These are phyloP conservation scores for Bryoglossum gracile DNA, from an alignment of 495 filamentous ascomycete genomes.

Conservation along the genomic window DNA sequence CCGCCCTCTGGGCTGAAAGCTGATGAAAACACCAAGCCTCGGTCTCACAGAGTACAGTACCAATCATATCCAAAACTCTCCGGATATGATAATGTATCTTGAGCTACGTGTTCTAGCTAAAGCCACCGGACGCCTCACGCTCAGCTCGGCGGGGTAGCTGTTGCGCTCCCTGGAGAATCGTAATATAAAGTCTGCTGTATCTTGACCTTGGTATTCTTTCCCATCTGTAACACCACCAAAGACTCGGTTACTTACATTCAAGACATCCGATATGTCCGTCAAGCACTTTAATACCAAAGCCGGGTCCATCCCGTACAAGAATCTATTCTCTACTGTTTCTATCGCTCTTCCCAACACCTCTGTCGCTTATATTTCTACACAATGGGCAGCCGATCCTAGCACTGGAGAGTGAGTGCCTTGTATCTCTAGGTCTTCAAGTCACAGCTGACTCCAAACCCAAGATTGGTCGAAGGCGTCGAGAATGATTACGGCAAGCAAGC, in stretches of 20 bases:
- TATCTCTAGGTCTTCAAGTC: neutral
- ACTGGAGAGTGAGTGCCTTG: conserved; percentile 2
- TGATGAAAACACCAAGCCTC: no score
- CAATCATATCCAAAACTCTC: no score
- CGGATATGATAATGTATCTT: no score
- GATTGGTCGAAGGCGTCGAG: conserved; percentile 2
- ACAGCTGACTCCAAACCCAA: neutral
- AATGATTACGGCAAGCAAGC: conserved; percentile 7
- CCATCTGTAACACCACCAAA: neutral
- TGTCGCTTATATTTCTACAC: conserved; percentile 12
- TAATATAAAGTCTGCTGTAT: no score
- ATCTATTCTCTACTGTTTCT: conserved; percentile 6
- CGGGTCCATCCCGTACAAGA: conserved; percentile 6
- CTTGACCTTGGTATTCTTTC: no score
- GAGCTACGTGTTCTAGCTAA: no score
- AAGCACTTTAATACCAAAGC: conserved; percentile 8
- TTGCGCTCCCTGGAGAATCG: no score
- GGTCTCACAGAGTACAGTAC: no score
- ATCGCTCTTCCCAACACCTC: conserved; percentile 9
- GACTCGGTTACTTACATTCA: neutral
- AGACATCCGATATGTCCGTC: neutral
- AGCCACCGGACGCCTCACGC: no score
- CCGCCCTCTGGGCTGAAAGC: no score
- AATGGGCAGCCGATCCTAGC: conserved; percentile 11
- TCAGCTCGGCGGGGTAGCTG: no score